Base-by-base conservation (phyloP, 495 filamentous ascomycete genomes). In the Lasiosphaeriaceae sp. region DNA sequence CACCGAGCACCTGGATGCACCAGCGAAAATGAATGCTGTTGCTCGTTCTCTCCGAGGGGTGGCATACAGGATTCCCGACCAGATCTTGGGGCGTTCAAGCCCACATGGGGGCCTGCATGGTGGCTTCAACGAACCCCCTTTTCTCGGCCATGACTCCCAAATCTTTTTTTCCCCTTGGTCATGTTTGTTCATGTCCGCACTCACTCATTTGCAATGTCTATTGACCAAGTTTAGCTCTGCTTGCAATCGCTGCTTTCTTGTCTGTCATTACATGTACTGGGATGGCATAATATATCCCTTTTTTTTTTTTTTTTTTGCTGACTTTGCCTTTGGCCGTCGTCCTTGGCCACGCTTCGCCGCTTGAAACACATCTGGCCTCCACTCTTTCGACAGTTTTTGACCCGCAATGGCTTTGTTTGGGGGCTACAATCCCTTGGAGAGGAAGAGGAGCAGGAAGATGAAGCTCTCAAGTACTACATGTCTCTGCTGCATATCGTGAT, bases 381-480 rank as follows among this genome's bases (percentile, higher is more conserved):
- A 16, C 16, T 17, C 14, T 17, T 14, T 16, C 14, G 39, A 12
- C 39, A 20, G 41, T 17, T 22, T 26, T 12, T 14, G 12, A 47
- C 20, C 9, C 19, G 24, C 39, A 22, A 54, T 54, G 52, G 52
- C 35, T 29, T 16, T 54, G 20, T 34, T 54, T 34, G 39, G 39
- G 39, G 26, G 37, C 11, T 11, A 26, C 24, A 21, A 11, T 12
- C 14, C 19, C n/a, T 22, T 19, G 45, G 45, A 22, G 22, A 19
- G 22, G 45, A 54, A 21, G 34, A 56, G 50, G 47, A 46, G 45
- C 20, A 56, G 46, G 46, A 56, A 56, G 35, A 29, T 56, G n/a
- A 56, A 56, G 17, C 26, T 56, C 16, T 50, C 46, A 20, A 48
- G 54, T 56, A 50, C n/a, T n/a, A n/a, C n/a, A n/a, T 20, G 46